These are phyloP conservation scores for Coffea humblotiana DNA, from an alignment of 305 asterid species.

Conservation along the genomic window DNA sequence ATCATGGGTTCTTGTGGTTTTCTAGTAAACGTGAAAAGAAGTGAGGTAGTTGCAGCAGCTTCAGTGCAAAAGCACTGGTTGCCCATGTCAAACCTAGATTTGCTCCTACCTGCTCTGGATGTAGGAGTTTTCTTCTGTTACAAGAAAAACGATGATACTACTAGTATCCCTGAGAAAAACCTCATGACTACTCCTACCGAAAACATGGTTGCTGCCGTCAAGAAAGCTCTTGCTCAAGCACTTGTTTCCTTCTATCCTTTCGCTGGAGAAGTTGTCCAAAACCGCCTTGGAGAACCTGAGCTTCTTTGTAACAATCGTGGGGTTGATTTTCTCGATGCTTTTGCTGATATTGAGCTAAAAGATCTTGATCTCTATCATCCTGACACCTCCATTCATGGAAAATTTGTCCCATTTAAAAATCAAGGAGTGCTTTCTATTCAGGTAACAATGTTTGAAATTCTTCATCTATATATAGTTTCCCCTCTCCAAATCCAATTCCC, in stretches of 20 bases:
- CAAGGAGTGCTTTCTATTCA: constrained; percentile 56
- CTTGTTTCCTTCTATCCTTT: constrained; percentile 50
- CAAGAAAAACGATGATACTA: constrained; percentile 1
- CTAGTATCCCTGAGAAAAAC: not conserved
- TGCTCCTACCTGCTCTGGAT: constrained; percentile 60
- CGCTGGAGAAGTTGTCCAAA: constrained; percentile 55
- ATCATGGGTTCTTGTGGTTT: constrained; percentile 42
- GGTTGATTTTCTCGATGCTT: constrained; percentile 51
- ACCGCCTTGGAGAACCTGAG: constrained; percentile 61
- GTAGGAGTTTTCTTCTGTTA: constrained; percentile 57
- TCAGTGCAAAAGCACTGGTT: constrained; percentile 58
- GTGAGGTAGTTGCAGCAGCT: constrained; percentile 53
- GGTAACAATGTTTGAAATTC: constrained; percentile 29
- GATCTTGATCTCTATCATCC: constrained; percentile 42
- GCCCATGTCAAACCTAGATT: constrained; percentile 60
- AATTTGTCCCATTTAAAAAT: constrained; percentile 47
- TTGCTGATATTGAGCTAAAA: constrained; percentile 43
- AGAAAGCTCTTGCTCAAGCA: constrained; percentile 46
- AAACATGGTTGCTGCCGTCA: constrained; percentile 32
- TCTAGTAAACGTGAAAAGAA: constrained; percentile 35
- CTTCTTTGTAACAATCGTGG: constrained; percentile 64
- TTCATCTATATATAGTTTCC: too few species aligned
- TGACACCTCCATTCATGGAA: constrained; percentile 37
- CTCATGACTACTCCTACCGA: constrained; percentile 1
- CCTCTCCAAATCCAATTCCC: too few species aligned